Percentiles rank a stretch among this genome's conserved stretches.
phyloP scores from a whole-genome alignment of 345 rosid genomes.

The Dipteronia dyeriana region DNA sequence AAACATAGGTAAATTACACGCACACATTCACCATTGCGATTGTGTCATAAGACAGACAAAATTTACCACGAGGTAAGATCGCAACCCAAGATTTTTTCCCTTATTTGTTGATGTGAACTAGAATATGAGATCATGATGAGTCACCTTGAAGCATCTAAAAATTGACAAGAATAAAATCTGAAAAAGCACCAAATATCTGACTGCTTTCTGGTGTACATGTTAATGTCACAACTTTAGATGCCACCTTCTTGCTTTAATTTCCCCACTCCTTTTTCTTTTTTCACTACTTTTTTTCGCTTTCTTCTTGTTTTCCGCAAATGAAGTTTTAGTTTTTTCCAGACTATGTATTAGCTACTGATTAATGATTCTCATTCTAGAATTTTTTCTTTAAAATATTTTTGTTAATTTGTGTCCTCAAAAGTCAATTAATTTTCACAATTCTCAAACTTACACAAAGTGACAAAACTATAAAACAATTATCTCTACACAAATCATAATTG shows the following conservation, averaged over 20 bases:
- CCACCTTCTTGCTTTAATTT: neutral
- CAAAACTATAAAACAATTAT: too few relatives aligned
- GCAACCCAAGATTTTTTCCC: too few relatives aligned
- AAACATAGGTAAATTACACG: too few relatives aligned
- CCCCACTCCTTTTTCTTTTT: neutral
- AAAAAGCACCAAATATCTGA: neutral
- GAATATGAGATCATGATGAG: neutral
- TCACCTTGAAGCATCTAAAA: neutral
- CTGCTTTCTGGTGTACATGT: neutral
- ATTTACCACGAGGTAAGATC: too few relatives aligned
- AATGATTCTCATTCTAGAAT: neutral
- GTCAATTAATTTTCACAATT: too few relatives aligned
- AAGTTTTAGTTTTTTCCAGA: neutral
- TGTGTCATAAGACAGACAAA: too few relatives aligned
- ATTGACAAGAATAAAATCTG: neutral
- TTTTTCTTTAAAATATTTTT: too few relatives aligned
- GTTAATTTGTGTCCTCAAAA: too few relatives aligned
- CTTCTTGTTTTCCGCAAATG: neutral
- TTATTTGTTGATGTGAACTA: neutral
- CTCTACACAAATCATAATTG: too few relatives aligned
- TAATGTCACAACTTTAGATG: neutral
- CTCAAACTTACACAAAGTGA: too few relatives aligned
- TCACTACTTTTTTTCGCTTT: neutral
- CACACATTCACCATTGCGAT: too few relatives aligned
- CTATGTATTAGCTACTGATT: neutral